These are phyloP conservation scores for Metschnikowia lunata DNA, from an alignment of 805 yeast species.

Conservation along the genomic window DNA sequence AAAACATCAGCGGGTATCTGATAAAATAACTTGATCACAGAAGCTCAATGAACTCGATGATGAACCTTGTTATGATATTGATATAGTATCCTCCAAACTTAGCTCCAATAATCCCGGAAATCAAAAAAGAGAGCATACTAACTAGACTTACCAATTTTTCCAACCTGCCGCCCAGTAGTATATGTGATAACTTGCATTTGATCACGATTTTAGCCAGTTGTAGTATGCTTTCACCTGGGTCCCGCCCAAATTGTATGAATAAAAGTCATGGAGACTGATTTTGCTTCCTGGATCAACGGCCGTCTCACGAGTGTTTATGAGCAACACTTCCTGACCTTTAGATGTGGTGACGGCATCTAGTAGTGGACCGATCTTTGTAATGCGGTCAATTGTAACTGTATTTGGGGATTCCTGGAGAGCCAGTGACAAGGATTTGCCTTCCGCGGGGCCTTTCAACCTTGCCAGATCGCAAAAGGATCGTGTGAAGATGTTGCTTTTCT, in stretches of 20 bases:
- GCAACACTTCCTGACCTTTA: conserved; percentile 4
- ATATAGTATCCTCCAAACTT: too few species aligned
- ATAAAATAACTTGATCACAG: too few species aligned
- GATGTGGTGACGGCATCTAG: conserved; percentile 6
- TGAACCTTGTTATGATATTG: too few species aligned
- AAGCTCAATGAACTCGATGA: too few species aligned
- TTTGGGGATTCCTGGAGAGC: too few species aligned
- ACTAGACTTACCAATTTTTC: too few species aligned
- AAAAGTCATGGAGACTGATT: background rate
- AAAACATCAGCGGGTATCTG: too few species aligned
- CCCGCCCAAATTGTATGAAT: background rate
- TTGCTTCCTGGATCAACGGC: conserved; percentile 1
- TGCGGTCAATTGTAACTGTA: background rate
- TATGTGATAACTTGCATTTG: too few species aligned
- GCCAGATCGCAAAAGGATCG: conserved; percentile 4
- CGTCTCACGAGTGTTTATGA: conserved; percentile 2
- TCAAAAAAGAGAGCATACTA: too few species aligned
- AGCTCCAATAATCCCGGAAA: too few species aligned
- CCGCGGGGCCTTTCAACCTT: background rate
- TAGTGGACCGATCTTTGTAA: conserved; percentile 1
- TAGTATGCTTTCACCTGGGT: background rate
- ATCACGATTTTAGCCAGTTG: background rate
- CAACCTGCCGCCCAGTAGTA: too few species aligned
- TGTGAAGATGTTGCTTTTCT: conserved; percentile 7
- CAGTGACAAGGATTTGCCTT: background rate